phyloP scores from a whole-genome alignment of 2,329 filamentous ascomycete genomes.

The Blastomyces silverae region DNA sequence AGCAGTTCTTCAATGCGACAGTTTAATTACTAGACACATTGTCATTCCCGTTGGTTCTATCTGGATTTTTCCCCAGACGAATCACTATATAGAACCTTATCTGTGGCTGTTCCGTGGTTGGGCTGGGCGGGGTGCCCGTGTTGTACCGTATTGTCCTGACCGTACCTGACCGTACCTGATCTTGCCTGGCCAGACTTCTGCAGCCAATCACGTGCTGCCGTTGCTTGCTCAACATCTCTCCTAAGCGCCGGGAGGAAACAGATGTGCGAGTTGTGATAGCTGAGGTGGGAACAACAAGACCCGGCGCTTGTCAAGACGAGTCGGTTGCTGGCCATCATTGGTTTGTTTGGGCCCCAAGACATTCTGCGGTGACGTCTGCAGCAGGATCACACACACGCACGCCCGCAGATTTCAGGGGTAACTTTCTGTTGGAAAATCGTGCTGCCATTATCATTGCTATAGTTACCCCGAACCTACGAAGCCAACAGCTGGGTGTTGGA shows the following conservation, averaged over 20 bases:
- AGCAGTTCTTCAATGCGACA: background rate
- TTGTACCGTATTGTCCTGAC: background rate
- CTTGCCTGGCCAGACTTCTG: background rate
- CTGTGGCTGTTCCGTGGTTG: background rate
- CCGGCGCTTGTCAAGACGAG: conserved; percentile 2
- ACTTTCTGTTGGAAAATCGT: background rate
- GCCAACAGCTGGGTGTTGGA: background rate
- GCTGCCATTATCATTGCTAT: background rate
- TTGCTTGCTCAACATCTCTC: background rate
- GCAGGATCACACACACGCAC: background rate
- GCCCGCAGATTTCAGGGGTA: background rate
- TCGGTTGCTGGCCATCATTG: background rate
- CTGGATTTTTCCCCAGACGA: background rate
- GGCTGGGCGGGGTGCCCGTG: background rate
- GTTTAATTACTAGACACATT: too few species aligned
- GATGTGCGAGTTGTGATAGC: background rate
- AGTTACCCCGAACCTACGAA: background rate
- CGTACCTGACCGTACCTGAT: conserved; percentile 10
- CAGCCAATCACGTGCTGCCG: conserved; percentile 2
- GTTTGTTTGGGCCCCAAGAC: background rate
- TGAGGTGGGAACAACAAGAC: background rate
- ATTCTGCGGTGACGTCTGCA: background rate
- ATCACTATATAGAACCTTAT: background rate
- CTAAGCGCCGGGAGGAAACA: background rate
- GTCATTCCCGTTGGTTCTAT: too few species aligned